Evolutionary conservation across 2,329 filamentous ascomycete genomes (phyloP), one percentile per base, ranked within the genome.

Genomic region (Microdochium nivale): DNA sequence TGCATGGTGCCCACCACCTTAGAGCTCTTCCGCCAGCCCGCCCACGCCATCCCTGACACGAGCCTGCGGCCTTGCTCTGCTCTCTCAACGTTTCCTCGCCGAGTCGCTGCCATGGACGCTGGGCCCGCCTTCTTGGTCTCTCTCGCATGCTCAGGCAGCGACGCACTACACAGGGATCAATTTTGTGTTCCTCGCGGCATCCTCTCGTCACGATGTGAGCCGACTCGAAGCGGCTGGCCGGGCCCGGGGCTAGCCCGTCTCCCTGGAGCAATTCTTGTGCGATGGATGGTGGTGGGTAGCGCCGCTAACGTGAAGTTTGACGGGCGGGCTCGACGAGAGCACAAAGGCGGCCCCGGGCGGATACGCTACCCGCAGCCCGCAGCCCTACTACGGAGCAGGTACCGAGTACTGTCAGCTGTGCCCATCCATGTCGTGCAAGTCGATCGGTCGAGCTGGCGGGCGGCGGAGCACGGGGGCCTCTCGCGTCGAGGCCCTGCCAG

Each of bases 1-100:
- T 66, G 65, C 67, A 70, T 76, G 75, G 75, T 75, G 70, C 68
- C 70, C 70, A 58, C 58, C 58, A 62, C 64, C 56, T 55, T 48
- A 52, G 33, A 49, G 48, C 23, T 44, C 37, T 53, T 53, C 48
- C 43, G 40, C 40, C 40, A 44, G 40, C 40, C 47, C 47, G 30
- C 48, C 47, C 43, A 44, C 27, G 46, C 52, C 49, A 53, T 53
- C 56, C 53, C 55, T 52, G 51, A 54, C 49, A 23, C 50, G 46
- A 51, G n/a, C n/a, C n/a, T n/a, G n/a, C 54, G 56, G 54, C 52
- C 58, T 59, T 55, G 14, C 3, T 23, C 16, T 24, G 21, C 40
- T 21, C 23, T 16, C 19, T n/a, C n/a, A n/a, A n/a, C n/a, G n/a
- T n/a, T n/a, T n/a, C n/a, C n/a, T n/a, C n/a, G n/a, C n/a, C n/a